Evolutionary conservation across 2,329 filamentous ascomycete genomes (phyloP).

Genomic region (Kalaharituber pfeilii): DNA sequence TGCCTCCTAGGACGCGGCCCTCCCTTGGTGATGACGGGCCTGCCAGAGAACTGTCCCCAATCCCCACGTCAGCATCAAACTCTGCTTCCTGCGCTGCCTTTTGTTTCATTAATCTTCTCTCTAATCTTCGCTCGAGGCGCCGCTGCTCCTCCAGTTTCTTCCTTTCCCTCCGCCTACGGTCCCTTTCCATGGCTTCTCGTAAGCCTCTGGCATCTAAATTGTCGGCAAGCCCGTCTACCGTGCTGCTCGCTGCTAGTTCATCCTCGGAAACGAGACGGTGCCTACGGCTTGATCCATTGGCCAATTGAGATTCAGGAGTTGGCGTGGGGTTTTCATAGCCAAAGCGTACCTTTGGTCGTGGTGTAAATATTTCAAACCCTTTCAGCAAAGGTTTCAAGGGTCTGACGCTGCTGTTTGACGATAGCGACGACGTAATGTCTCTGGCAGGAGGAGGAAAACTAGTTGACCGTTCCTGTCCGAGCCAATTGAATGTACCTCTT

Average conservation of each 20-base stretch:
- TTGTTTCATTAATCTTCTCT: conserved; percentile 50
- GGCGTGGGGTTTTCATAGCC: conserved; percentile 38
- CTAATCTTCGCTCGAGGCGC: conserved; percentile 45
- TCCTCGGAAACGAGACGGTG: not conserved
- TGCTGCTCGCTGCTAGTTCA: conserved; percentile 13
- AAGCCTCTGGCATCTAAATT: conserved; percentile 70
- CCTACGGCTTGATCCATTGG: not conserved
- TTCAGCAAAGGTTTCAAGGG: not conserved
- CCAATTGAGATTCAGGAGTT: not conserved
- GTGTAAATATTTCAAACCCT: conserved; percentile 56
- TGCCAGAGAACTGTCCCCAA: conserved; percentile 4
- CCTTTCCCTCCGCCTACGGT: conserved; percentile 60
- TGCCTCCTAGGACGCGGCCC: conserved; percentile 10
- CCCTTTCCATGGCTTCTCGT: conserved; percentile 76
- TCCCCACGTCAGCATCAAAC: conserved; percentile 8
- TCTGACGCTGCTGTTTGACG: not conserved
- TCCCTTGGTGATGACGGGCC: conserved; percentile 8
- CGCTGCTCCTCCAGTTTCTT: conserved; percentile 53
- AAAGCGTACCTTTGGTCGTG: conserved; percentile 62
- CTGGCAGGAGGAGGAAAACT: not conserved
- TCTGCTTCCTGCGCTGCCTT: conserved; percentile 30
- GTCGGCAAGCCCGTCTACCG: conserved; percentile 56
- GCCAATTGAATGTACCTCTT: not conserved
- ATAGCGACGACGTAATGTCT: not conserved
- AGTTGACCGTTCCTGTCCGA: not conserved